Percentiles rank a stretch among this genome's conserved stretches.
These are phyloP conservation scores for Candida argentea DNA, from an alignment of 805 yeast genomes.

Conservation along the genomic window DNA sequence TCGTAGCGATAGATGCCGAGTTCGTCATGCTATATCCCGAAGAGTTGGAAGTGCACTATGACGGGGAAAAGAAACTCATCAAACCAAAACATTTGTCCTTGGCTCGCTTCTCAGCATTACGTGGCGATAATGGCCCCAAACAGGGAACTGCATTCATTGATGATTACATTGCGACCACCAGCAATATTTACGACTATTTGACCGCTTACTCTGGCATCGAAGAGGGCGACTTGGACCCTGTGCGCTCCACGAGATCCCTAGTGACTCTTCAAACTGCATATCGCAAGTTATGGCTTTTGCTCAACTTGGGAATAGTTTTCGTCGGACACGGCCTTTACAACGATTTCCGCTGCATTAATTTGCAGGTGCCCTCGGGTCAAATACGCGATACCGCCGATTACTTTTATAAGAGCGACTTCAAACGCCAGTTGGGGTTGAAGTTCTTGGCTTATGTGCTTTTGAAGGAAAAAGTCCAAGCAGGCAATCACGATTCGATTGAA, in stretches of 20 bases:
- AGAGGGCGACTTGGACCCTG: slow-evolving; percentile 78
- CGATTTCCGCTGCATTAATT: slow-evolving; percentile 88
- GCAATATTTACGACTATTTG: slow-evolving; percentile 69
- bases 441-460: slow-evolving; percentile 77
- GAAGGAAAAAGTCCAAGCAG: slow-evolving; percentile 71
- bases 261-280: slow-evolving; percentile 79
- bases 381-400: slow-evolving; percentile 83
- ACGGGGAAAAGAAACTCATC: slow-evolving; percentile 59
- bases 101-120: slow-evolving; percentile 81
- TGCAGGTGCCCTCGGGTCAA: slow-evolving; percentile 76
- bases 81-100: slow-evolving; percentile 68
- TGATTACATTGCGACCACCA: slow-evolving; percentile 74
- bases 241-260: slow-evolving; percentile 50
- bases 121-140: slow-evolving; percentile 57
- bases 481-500: slow-evolving; percentile 94
- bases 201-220: slow-evolving; percentile 93
- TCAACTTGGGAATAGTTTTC: slow-evolving; percentile 83
- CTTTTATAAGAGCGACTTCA: slow-evolving; percentile 63
- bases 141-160: slow-evolving; percentile 81
- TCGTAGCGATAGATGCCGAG: slow-evolving; percentile 94
- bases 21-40: slow-evolving; percentile 80
- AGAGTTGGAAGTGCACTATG: slow-evolving; percentile 62
- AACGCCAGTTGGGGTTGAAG: slow-evolving; percentile 72
- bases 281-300: slow-evolving; percentile 78
- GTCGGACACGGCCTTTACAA: slow-evolving; percentile 91